Evolutionary conservation across 208 protist genomes (phyloP), one percentile per base, ranked within the genome.

Genomic region (Leishmania turanica): DNA sequence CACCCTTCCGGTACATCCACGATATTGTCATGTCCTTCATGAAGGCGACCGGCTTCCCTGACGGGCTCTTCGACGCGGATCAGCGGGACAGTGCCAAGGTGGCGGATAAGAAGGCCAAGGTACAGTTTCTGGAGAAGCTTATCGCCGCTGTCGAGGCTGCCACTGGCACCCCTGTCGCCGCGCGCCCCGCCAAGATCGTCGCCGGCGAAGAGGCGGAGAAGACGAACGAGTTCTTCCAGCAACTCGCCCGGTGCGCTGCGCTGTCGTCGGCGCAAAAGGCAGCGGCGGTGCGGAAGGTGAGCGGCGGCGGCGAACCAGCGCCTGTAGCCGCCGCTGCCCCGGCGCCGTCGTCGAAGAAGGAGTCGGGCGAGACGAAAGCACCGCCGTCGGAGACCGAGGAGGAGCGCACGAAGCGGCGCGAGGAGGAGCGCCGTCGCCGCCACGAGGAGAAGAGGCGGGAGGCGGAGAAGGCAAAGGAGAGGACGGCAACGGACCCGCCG

Each of bases 1-100:
- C 96, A 8, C 96, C 96, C 1, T 98, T 98, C 80, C 92, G 94
- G 53, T 98, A 97, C 85, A 72, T 98, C 19, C 93, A 97, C 80
- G 96, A 98, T 82, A 90, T 98, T 64, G 91, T 96, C 31, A 93
- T 89, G 60, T 86, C 78, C 64, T 89, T 97, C 42, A 80, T 93
- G 7, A 89, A 89, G 70, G 54, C 91, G 31, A 93, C 85, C 37
- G 84, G 84, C n/a, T 98, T 97, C 78, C 94, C 94, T 17, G 87
- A 93, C 19, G 90, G 85, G 21, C 88, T 94, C 64, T 93, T 88
- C 85, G 6, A 85, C 11, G 87, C 71, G 0, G 94, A 94, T 13
- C 86, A 96, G 84, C 86, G 93, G 34, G 95, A 97, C 79, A 94
- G 86, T 83, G 37, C 70, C 54, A 97, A 97, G 66, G 89, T 95